Conservation (phyloP, 345 rosid genomes). For the Ailanthus altissimus region DNA sequence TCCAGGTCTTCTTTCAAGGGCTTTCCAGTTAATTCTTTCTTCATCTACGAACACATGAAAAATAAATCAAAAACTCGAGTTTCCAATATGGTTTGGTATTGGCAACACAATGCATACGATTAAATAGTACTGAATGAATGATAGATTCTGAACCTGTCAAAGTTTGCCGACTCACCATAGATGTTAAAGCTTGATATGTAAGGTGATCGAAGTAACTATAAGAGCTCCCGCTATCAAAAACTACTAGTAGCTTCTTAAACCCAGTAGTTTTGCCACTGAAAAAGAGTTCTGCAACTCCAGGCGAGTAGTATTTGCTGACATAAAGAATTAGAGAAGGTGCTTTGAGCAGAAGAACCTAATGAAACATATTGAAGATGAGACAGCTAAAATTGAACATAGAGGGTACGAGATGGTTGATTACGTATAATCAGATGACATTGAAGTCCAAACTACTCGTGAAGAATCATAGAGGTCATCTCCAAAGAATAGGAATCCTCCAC, state of each 20-base stretch:
- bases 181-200: conserved; percentile 56
- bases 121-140: background rate
- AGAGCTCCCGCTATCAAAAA: conserved; percentile 91
- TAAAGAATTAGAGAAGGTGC: conserved; percentile 10
- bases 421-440: conserved; percentile 67
- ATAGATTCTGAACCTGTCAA: background rate
- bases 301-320: conserved; percentile 78
- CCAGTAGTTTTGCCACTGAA: conserved; percentile 67
- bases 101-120: background rate
- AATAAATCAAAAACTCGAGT: background rate
- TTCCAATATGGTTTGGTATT: background rate
- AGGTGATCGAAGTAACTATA: conserved; percentile 74
- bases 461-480: conserved; percentile 75
- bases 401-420: conserved; percentile 26
- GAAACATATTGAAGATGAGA: conserved; percentile 2
- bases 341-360: conserved; percentile 4
- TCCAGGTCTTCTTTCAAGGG: conserved; percentile 59
- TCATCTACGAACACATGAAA: conserved; percentile 40
- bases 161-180: conserved; percentile 46
- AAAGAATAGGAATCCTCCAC: conserved; percentile 90
- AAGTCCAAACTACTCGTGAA: conserved; percentile 67
- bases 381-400: background rate
- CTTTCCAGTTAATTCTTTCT: conserved; percentile 49
- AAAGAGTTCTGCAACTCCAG: conserved; percentile 67
- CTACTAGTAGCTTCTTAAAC: conserved; percentile 45